Evolutionary conservation across 176 grass and related monocot genomes (phyloP), one percentile per base, ranked within the genome.

Genomic region (Lolium multiflorum): DNA sequence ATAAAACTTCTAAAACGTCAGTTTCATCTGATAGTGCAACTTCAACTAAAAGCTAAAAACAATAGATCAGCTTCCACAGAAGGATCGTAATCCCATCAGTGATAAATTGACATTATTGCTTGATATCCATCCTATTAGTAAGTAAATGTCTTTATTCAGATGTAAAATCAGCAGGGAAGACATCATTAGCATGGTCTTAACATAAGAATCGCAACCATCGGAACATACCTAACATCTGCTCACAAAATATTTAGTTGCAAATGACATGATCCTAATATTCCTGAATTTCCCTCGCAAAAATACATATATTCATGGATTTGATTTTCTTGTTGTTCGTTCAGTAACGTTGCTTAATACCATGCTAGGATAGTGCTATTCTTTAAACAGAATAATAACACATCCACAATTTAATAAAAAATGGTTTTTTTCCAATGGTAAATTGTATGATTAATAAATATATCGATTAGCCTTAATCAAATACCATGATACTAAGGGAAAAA

Each of bases 1-100:
- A 76, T 11, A 81, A 14, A 76, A 43, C 3, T 28, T 76, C 10
- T 24, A n/a, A 8, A 8, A 69, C 1, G 1, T 15, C 15, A 70
- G n/a, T 50, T 68, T 58, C 68, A 59, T 50, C 50, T 76, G 4
- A 48, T 75, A 85, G 10, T 35, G 60, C 65, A 75, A 38, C 17
- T 24, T 25, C 20, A 60, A 13, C 2, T 76, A 39, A 76, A 4
- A 86, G 20, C 11, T 70, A 3, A 51, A 39, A 81, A 38, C 26
- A 67, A 11, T 49, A 3, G 43, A 26, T 59, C 48, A 66, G 24
- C 37, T 68, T 82, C 22, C 15, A 5, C 24, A 56, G 35, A 60
- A 86, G 52, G 25, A 60, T 37, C 31, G 5, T 11, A 58, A 58
- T 50, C 44, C 0, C 5, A 5, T 31, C 16, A 65, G 78, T 74